phyloP scores from a whole-genome alignment of 164 flowering plant species.

The Malania oleifera region DNA sequence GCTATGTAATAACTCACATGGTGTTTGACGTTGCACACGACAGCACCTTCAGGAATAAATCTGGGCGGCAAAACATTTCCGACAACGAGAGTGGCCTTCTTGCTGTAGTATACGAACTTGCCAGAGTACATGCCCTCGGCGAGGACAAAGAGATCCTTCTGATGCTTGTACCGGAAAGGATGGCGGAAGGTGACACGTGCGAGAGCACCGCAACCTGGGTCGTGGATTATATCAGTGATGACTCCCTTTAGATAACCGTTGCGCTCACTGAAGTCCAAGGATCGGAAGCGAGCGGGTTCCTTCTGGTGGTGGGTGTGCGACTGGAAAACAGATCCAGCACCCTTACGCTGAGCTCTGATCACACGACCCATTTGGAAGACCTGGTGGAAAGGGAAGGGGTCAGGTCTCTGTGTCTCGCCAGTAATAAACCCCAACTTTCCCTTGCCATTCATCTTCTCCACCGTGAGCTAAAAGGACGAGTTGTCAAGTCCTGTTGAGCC shows the following conservation, averaged over 20 bases:
- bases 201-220: conserved; percentile 64
- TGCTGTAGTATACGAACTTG: conserved; percentile 52
- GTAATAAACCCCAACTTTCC: too few relatives aligned
- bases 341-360: conserved; percentile 61
- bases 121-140: conserved; percentile 69
- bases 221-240: conserved; percentile 58
- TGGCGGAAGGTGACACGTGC: conserved; percentile 58
- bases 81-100: conserved; percentile 50
- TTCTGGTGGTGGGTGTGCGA: conserved; percentile 71
- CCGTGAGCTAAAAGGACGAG: too few relatives aligned
- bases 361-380: conserved; percentile 46
- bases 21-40: conserved; percentile 63
- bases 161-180: conserved; percentile 55
- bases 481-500: too few relatives aligned
- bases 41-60: conserved; percentile 60
- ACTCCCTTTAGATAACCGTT: conserved; percentile 62
- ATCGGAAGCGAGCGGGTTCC: conserved; percentile 55
- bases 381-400: neutral
- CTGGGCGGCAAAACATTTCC: conserved; percentile 52
- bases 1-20: conserved; percentile 62
- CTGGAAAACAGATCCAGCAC: conserved; percentile 60
- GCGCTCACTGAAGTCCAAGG: conserved; percentile 59
- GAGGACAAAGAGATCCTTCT: conserved; percentile 63
- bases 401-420: too few relatives aligned
- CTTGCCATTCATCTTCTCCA: too few relatives aligned